Evolutionary conservation across 139 green algal genomes (phyloP), one percentile per base, ranked within the genome.

Genomic region (Micractinium conductrix): DNA sequence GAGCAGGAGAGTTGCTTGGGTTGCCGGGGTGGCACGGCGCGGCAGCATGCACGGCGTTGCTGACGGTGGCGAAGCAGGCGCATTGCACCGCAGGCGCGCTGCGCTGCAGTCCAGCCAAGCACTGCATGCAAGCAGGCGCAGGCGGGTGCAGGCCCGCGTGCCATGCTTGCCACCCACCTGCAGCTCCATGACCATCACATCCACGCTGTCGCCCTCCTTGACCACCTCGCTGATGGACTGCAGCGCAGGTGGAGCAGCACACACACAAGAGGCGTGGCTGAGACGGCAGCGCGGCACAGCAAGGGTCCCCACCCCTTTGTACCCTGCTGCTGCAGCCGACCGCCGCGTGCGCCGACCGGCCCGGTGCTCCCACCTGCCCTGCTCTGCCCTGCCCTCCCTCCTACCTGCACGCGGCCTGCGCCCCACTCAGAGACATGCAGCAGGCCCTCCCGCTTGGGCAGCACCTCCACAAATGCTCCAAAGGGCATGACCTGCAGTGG

Each of bases 141-240:
- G 48, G n/a, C n/a, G n/a, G n/a, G n/a, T n/a, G n/a, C n/a, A n/a
- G n/a, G n/a, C n/a, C n/a, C n/a, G n/a, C n/a, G n/a, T n/a, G n/a
- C 53, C 7, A 62, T 3, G 35, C 21, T 26, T 68, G 14, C 21
- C 26, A 1, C 43, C 35, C 30, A 80, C 85, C 60, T 69, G 43
- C 60, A 90, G 33, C 48, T 91, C 91, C 3, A 96, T 40, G 44
- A 97, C 86, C 93, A 95, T 94, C 12, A 98, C 96, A 84, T 98
- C 94, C 45, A 98, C 81, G 35, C 81, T 9, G 42, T 95, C 88
- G 4, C 94, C 95, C 63, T 94, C 89, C 72, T 92, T 80, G 14
- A 91, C 55, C 9, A 93, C 88, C 22, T 93, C 89, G 4, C 88
- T 62, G 24, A 92, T 86, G 16, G 89, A 85, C 16, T 76, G 81